A percentile compares a stretch with the other conserved stretches of the same genome.
Conservation (phyloP, 768 basidiomycete species). For the Boletus rubroflammeus region DNA sequence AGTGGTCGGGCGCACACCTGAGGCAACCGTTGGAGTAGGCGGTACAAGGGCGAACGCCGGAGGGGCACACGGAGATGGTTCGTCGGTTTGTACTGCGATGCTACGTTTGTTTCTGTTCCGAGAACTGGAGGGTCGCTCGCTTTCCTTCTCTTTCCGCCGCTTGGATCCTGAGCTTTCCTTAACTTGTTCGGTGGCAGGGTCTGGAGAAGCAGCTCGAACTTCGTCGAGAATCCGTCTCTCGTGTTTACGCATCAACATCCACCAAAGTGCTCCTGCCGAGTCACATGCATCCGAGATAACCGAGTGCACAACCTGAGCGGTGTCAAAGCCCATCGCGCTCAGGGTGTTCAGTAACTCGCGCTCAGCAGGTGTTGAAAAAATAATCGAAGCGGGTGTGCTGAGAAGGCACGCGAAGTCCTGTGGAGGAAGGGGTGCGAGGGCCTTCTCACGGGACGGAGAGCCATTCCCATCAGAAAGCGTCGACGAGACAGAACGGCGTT, state of each 20-base stretch:
- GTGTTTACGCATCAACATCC: slow-evolving; percentile 86
- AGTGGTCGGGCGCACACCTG: slow-evolving; percentile 39
- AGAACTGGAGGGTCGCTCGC: slow-evolving; percentile 18
- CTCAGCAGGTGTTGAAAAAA: slow-evolving; percentile 85
- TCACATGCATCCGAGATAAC: slow-evolving; percentile 93
- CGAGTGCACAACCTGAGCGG: slow-evolving; percentile 91
- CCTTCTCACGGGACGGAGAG: slow-evolving; percentile 49
- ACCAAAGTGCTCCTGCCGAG: slow-evolving; percentile 88
- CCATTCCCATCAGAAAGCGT: slow-evolving; percentile 63
- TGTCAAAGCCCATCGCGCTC: slow-evolving; percentile 80
- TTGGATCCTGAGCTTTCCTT: slow-evolving; percentile 20
- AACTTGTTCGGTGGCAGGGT: slow-evolving; percentile 17
- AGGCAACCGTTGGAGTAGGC: slow-evolving; percentile 62
- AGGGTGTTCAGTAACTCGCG: slow-evolving; percentile 75
- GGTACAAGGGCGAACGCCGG: slow-evolving; percentile 75
- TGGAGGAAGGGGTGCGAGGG: slow-evolving; percentile 35
- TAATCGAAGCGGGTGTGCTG: slow-evolving; percentile 63
- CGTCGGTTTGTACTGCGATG: slow-evolving; percentile 47
- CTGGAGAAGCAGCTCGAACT: slow-evolving; percentile 17
- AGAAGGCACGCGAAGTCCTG: slow-evolving; percentile 65
- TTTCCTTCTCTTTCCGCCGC: slow-evolving; percentile 32
- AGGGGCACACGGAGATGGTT: slow-evolving; percentile 32
- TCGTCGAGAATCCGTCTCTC: slow-evolving; percentile 55
- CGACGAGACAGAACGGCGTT: slow-evolving; percentile 92
- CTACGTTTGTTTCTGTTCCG: slow-evolving; percentile 24